These are phyloP conservation scores for Gossypium lobatum DNA, from an alignment of 441 rosid species.

Conservation along the genomic window DNA sequence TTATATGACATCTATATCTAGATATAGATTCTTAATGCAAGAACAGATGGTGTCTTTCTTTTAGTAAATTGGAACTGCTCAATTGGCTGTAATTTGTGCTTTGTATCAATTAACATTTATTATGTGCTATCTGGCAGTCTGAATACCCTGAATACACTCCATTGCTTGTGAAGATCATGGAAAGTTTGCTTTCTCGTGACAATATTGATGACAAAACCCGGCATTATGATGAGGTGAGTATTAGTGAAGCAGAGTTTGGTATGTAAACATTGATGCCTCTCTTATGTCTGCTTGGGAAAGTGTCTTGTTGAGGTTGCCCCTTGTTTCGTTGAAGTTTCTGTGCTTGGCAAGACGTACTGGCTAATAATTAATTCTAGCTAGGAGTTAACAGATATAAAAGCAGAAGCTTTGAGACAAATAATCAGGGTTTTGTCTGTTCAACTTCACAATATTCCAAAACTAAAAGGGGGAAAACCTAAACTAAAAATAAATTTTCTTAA, in stretches of 20 bases:
- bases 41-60: conserved; percentile 3
- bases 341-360: not conserved
- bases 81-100: conserved; percentile 1
- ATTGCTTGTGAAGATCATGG: conserved; percentile 80
- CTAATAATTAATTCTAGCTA: not conserved
- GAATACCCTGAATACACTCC: conserved; percentile 78
- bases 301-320: not conserved
- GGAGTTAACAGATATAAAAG: not conserved
- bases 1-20: conserved; percentile 5
- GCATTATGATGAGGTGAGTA: conserved; percentile 61
- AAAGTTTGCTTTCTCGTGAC: conserved; percentile 61
- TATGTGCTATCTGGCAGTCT: conserved; percentile 45
- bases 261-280: not conserved
- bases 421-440: not conserved
- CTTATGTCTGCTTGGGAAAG: not conserved
- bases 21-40: not conserved
- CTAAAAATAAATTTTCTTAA: not conserved
- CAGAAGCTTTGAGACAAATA: not conserved
- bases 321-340: not conserved
- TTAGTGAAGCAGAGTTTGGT: not conserved
- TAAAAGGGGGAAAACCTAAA: not conserved
- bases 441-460: not conserved
- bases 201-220: conserved; percentile 54
- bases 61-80: not conserved
- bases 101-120: conserved; percentile 14